These are phyloP conservation scores for Prunus yedoensis DNA, from an alignment of 331 rosid genomes.

Conservation along the genomic window DNA sequence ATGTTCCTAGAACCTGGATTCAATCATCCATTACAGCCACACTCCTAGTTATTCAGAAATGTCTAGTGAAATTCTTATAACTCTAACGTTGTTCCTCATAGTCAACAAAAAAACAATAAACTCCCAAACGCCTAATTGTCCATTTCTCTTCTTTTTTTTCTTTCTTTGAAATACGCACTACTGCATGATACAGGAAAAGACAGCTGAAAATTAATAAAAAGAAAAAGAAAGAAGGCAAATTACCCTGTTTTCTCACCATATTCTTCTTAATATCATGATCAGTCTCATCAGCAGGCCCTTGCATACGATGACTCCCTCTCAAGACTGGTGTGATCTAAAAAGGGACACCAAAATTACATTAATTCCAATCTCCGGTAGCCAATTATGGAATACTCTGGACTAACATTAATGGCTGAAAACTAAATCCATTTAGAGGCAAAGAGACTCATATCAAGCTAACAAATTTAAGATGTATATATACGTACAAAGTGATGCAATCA, in stretches of 20 bases:
- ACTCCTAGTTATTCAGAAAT: not conserved
- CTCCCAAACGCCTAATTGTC: not conserved
- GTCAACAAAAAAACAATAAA: not conserved
- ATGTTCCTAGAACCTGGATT: not conserved
- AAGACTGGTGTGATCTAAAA: slow-evolving; percentile 45
- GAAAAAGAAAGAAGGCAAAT: slow-evolving; percentile 11
- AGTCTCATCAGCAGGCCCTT: slow-evolving; percentile 31
- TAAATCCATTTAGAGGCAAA: not conserved
- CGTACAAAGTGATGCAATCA: not conserved
- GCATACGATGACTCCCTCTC: slow-evolving; percentile 41
- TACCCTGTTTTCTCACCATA: slow-evolving; percentile 48
- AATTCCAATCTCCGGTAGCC: slow-evolving; percentile 22
- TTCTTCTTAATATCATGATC: slow-evolving; percentile 33
- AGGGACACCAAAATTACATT: slow-evolving; percentile 31
- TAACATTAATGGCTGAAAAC: not conserved
- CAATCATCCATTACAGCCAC: not conserved
- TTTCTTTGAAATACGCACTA: not conserved
- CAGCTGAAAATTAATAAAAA: not conserved
- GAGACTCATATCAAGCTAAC: not conserved
- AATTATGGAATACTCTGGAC: not conserved
- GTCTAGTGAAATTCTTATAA: not conserved
- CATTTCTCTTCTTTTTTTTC: not conserved
- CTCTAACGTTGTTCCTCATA: not conserved
- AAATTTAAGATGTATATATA: not conserved
- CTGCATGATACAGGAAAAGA: not conserved